Evolutionary conservation across 1,284 basidiomycete species (phyloP).

Genomic region (Boletus mariae): DNA sequence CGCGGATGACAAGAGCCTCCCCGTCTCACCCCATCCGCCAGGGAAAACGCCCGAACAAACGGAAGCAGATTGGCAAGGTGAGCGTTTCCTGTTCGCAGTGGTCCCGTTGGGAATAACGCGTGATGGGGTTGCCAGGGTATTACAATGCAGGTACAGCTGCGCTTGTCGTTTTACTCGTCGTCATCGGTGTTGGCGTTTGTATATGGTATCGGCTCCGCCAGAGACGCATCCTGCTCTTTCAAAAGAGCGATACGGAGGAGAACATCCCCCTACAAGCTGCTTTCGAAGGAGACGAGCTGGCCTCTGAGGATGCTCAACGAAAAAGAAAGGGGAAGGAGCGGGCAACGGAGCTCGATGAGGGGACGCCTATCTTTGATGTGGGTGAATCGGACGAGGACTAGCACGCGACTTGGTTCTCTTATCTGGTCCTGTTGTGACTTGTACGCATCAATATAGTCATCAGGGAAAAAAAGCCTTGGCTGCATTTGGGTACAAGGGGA

Average conservation of each 20-base stretch:
- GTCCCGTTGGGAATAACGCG: neutral
- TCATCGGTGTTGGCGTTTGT: constrained; percentile 66
- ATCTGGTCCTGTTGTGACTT: neutral
- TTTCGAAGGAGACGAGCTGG: constrained; percentile 32
- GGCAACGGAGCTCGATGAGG: constrained; percentile 27
- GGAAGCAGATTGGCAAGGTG: constrained; percentile 83
- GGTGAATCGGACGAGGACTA: constrained; percentile 44
- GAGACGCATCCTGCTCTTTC: constrained; percentile 42
- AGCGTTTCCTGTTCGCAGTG: constrained; percentile 16
- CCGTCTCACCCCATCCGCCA: constrained; percentile 29
- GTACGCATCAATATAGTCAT: too few species aligned
- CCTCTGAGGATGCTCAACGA: constrained; percentile 28
- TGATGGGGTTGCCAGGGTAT: constrained; percentile 52
- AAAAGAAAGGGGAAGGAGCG: constrained; percentile 44
- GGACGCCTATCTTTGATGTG: constrained; percentile 42
- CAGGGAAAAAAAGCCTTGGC: too few species aligned
- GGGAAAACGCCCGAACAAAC: constrained; percentile 60
- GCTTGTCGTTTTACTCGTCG: constrained; percentile 75
- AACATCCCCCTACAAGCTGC: constrained; percentile 47
- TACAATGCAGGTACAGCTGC: constrained; percentile 90
- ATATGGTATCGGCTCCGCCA: constrained; percentile 65
- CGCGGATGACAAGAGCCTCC: constrained; percentile 39
- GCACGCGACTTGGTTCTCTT: neutral
- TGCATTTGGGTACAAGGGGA: neutral
- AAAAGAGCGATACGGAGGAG: constrained; percentile 15